Evolutionary conservation across 768 basidiomycete species (phyloP), one percentile per base, ranked within the genome.

Genomic region (Ramaria rubella): DNA sequence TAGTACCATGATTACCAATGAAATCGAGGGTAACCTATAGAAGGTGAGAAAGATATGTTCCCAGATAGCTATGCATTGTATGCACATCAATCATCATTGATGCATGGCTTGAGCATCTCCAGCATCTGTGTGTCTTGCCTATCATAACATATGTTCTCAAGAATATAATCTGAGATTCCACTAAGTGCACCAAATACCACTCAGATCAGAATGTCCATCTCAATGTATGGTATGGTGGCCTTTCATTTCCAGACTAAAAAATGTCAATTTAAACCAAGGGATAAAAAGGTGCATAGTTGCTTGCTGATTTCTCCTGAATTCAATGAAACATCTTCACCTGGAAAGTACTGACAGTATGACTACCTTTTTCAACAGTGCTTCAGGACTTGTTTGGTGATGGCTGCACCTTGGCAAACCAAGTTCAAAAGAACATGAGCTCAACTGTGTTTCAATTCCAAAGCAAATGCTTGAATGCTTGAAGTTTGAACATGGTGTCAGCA

Each of bases 101-200:
- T 94, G 72, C 93, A 97, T 2, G n/a, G n/a, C n/a, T n/a, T n/a
- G n/a, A n/a, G n/a, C n/a, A n/a, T n/a, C n/a, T n/a, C n/a, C n/a
- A n/a, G 96, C 95, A 67, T 96, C 96, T 94, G 91, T 2, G 86
- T 79, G 65, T 99, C 95, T 68, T 93, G 88, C 80, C 89, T 86
- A 70, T 97, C 95, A 70, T 97, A 99, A 69, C 94, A 97, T 59
- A 99, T 98, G 66, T 98, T 95, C 69, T 94, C 92, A 60, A 99
- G 81, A 57, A 99, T 95, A 67, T 99, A 84, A 69, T 99, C 95
- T 19, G 95, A 94, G 51, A 97, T 92, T 64, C 98, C 92, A 59
- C 95, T 94, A 46, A 99, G 83, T 4, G 90, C 95, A 63, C 95
- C 89, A 76, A 99, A 99, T 65, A 98, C 92, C 58, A 99, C 92